Evolutionary conservation across 1,139 yeast species (phyloP), one percentile per base, ranked within the genome.

Genomic region (Scheffersomyces quercinus): DNA sequence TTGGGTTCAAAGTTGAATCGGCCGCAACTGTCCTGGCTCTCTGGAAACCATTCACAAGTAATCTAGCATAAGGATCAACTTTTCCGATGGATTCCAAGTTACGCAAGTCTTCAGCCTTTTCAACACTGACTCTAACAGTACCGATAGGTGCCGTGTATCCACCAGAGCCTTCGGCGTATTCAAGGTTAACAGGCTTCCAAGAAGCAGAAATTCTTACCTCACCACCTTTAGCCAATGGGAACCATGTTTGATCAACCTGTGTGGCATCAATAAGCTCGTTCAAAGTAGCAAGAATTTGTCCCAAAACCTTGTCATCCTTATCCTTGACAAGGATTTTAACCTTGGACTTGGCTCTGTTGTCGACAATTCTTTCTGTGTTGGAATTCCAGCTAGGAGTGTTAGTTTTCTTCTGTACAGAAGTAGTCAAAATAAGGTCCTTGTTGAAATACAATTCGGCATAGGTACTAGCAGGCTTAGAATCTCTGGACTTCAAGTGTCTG

Each of bases 81-180:
- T 83, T 88, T 47, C 98, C 98, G 47, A 93, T 77, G 44, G 82
- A 84, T 63, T 91, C 97, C 66, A 90, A 76, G 65, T 93, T 93
- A 49, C 87, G 80, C 58, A 93, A 77, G 48, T 82, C 85, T 46
- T 76, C 79, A 36, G 95, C 97, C 49, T 77, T 78, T 54, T 80
- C 80, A 49, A 93, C 65, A 53, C 82, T 79, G 43, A 93, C 75
- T 59, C 98, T 82, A 11, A 91, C 75, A 33, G 86, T 95, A 59
- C 99, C 99, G 60, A 91, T 85, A 42, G 99, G 99, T 48, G 91
- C 91, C 28, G 89, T 81, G 68, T 89, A 91, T 39, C 90, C 91
- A 54, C 86, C 82, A 20, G 87, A 70, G 52, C 89, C 90, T 41
- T 82, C 70, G 11, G 83, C 80, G 36, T 79, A 75, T 48, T 77